A percentile compares a stretch with the other conserved stretches of the same genome.
Evolutionary conservation across 177 flowering plant genomes (phyloP).

Genomic region (Telopea speciosissima): DNA sequence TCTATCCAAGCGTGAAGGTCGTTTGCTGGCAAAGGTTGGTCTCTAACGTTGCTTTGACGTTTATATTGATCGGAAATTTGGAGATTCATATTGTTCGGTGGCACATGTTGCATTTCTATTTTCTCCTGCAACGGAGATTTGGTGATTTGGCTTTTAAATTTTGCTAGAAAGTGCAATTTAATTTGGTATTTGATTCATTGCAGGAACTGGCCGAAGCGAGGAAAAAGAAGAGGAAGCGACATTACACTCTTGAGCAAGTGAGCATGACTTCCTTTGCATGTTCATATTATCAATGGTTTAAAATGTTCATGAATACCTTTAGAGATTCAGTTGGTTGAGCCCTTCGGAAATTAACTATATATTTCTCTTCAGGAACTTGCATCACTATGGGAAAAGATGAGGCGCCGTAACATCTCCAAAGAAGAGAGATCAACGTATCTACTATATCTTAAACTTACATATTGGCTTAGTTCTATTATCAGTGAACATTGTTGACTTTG

Average conservation of each 20-base stretch:
- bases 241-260: slow-evolving; percentile 63
- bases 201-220: slow-evolving; percentile 66
- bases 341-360: background rate
- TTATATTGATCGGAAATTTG: background rate
- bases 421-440: slow-evolving; percentile 82
- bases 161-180: background rate
- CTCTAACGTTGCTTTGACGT: background rate
- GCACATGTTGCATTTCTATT: background rate
- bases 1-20: slow-evolving; percentile 29
- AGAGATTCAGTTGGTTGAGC: background rate
- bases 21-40: slow-evolving; percentile 44
- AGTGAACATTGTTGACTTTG: background rate
- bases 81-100: background rate
- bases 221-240: slow-evolving; percentile 64
- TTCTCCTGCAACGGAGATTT: background rate
- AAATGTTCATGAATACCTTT: background rate
- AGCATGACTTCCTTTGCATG: background rate
- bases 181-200: slow-evolving; percentile 5
- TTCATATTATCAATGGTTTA: background rate
- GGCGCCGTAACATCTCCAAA: slow-evolving; percentile 66
- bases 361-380: slow-evolving; percentile 64
- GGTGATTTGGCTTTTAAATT: background rate
- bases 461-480: background rate
- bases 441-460: background rate
- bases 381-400: slow-evolving; percentile 86